Percentiles rank a stretch among this genome's conserved stretches.
These are phyloP conservation scores for Globisporangium sylvaticum DNA, from an alignment of 352 stramenopile genomes.

Conservation along the genomic window DNA sequence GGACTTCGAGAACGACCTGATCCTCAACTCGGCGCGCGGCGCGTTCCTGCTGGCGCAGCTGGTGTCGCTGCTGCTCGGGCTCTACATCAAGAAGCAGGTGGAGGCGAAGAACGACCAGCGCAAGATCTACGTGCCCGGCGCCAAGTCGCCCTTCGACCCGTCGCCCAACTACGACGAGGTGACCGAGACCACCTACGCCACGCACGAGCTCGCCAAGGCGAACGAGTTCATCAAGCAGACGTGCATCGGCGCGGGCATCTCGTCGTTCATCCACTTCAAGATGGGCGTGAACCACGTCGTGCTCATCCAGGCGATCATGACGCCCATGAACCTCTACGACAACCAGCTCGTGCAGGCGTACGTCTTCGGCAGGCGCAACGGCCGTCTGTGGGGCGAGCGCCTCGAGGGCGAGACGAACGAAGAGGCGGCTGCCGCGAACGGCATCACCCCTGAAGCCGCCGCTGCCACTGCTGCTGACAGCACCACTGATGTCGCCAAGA, in stretches of 20 bases:
- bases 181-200: constrained; percentile 77
- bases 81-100: constrained; percentile 76
- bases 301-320: constrained; percentile 84
- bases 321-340: constrained; percentile 80
- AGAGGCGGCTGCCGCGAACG: constrained; percentile 34
- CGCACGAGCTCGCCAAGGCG: constrained; percentile 62
- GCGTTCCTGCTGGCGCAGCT: constrained; percentile 64
- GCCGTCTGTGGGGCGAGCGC: constrained; percentile 76
- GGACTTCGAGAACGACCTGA: constrained; percentile 73
- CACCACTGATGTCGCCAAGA: background rate
- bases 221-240: constrained; percentile 85
- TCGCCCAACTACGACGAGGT: constrained; percentile 73
- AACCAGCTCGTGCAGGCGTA: constrained; percentile 76
- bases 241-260: constrained; percentile 72
- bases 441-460: constrained; percentile 11
- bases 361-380: constrained; percentile 55
- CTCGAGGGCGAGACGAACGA: constrained; percentile 73
- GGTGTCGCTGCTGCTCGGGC: constrained; percentile 49
- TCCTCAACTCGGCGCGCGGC: constrained; percentile 56
- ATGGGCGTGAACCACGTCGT: constrained; percentile 88
- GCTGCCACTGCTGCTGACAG: constrained; percentile 3
- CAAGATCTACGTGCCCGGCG: constrained; percentile 71
- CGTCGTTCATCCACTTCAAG: constrained; percentile 78
- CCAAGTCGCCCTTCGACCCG: constrained; percentile 78
- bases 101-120: constrained; percentile 70